Evolutionary conservation across 768 basidiomycete genomes (phyloP), one percentile per base, ranked within the genome.

Genomic region (Clitopilus hobsonii): DNA sequence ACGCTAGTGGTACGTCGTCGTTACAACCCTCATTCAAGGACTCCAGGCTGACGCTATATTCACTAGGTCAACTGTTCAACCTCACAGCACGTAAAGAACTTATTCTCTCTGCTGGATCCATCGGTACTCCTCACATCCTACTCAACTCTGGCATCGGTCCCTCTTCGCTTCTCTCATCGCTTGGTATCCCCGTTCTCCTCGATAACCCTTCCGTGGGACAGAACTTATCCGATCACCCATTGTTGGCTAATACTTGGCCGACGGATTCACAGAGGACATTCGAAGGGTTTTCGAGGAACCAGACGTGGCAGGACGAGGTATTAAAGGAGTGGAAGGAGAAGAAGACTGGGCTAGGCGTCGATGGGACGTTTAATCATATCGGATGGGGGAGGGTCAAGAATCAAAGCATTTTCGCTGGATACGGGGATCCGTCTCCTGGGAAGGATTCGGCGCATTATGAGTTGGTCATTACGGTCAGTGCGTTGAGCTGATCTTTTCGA

Each of bases 351-450:
- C 64, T 65, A 10, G 38, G 65, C 26, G 61, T 62, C 1, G 59
- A 59, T 24, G 48, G 56, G 8, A 57, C 57, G 1, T 57, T 63
- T n/a, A 63, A 65, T 29, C 65, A 67, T 6, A 54, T 68, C 26
- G 54, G 56, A 2, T 70, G 59, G 58, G 38, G 61, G 16, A 59
- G 69, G 16, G 41, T 70, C 6, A 54, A 65, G 3, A 58, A 62
- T 28, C 62, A 63, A 2, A 30, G 58, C 2, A 59, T 65, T 13
- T 60, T 66, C 30, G 57, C 59, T 11, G 49, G 24, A 1, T 61
- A 60, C 36, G 45, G 28, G 6, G 66, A 69, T 32, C 67, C 67
- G 25, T 54, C 67, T 0, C 55, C 67, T n/a, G 66, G 66, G 10
- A 49, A 20, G 11, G 60, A 65, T 20, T 61, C 61, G 0, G 66